Base-by-base conservation (phyloP, 2,329 filamentous ascomycete species). In the Fusarium abutilonis region DNA sequence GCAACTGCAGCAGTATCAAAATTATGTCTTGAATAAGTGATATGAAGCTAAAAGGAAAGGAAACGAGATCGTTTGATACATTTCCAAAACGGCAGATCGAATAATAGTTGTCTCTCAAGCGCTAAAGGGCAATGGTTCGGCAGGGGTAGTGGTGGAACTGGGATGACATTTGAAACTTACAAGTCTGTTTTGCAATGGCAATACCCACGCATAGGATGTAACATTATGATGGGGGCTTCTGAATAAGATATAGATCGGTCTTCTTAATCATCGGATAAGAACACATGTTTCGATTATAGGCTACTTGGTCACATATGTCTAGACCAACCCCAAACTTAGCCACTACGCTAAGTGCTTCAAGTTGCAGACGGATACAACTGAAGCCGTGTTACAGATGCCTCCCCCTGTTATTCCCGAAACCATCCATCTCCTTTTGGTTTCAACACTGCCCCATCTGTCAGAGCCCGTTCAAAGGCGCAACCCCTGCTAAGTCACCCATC, bases 61-160 rank as follows among this genome's bases (percentile, higher is more conserved):
- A n/a, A 9, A 4, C 28, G 28, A 19, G 23, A n/a, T 10, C 32
- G n/a, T 32, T 40, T 48, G 38, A 43, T 15, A 41, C 28, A 49
- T 28, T 38, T 55, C 31, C 26, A n/a, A 60, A 44, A 31, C 34
- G 35, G 38, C 8, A 32, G 56, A 60, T 60, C 32, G 17, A 8
- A 6, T 19, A 11, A 3, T 6, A 11, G 6, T 5, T 26, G 23
- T 26, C 23, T 26, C 8, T n/a, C 34, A 4, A 7, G 7, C 34
- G 4, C 9, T 15, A 11, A 13, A 31, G 26, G 31, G 9, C 17
- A 5, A 29, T 15, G 13, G 38, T 58, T 21, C 36, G 28, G 31
- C 17, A n/a, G 23, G 9, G 23, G 23, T 4, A 46, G 19, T 38
- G n/a, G 11, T 9, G 44, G 19, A 34, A 34, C 31, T 34, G 5